Conservation (phyloP, 495 filamentous ascomycete genomes). For the Hypoxylon perforatum region DNA sequence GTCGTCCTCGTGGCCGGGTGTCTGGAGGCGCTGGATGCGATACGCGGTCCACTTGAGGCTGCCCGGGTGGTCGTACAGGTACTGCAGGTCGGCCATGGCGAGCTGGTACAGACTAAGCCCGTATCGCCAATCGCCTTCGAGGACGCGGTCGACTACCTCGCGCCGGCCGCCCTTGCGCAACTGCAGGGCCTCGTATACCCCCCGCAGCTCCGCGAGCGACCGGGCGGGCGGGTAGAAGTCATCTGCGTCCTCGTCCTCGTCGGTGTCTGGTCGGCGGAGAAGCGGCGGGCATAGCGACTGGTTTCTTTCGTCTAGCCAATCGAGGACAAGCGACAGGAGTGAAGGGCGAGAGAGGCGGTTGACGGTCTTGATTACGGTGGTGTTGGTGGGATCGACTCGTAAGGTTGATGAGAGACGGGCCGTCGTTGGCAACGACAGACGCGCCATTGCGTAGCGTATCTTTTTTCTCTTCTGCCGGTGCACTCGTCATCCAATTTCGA, state of each 20-base stretch:
- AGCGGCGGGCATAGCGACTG: conserved; percentile 66
- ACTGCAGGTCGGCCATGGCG: conserved; percentile 81
- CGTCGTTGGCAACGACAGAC: conserved; percentile 57
- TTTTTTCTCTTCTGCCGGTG: background rate
- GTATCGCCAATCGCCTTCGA: conserved; percentile 84
- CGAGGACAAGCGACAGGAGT: conserved; percentile 72
- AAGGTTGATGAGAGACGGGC: conserved; percentile 61
- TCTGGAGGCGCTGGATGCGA: conserved; percentile 59
- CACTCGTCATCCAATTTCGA: background rate
- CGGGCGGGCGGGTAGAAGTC: conserved; percentile 71
- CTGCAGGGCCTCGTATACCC: conserved; percentile 67
- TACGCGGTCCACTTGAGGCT: conserved; percentile 82
- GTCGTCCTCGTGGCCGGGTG: conserved; percentile 46
- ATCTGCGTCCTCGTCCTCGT: conserved; percentile 58
- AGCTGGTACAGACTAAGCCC: conserved; percentile 81
- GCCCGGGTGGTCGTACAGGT: conserved; percentile 80
- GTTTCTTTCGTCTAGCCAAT: conserved; percentile 77
- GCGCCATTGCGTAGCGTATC: conserved; percentile 46
- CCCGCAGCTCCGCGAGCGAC: conserved; percentile 69
- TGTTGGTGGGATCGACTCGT: conserved; percentile 71
- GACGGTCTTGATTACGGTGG: conserved; percentile 72
- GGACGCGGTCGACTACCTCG: conserved; percentile 79
- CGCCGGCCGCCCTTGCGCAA: conserved; percentile 72
- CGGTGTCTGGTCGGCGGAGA: conserved; percentile 55
- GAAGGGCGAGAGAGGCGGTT: conserved; percentile 75